Base-by-base conservation (phyloP, 2,329 filamentous ascomycete species). In the Botrytis pseudocinerea region DNA sequence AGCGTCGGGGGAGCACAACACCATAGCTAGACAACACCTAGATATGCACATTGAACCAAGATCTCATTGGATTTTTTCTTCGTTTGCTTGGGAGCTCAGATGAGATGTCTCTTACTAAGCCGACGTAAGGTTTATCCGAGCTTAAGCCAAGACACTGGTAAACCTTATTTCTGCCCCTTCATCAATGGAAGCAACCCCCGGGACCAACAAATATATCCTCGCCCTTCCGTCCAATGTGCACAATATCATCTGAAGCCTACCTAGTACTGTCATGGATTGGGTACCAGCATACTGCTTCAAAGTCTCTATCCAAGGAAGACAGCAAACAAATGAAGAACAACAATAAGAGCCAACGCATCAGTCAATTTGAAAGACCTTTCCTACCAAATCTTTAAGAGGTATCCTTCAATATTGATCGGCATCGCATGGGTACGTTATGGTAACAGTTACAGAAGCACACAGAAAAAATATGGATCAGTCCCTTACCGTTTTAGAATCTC, bases 381-480 rank as follows among this genome's bases (percentile, higher is more conserved):
- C 7, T 61, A 32, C 59, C 59, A 64, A 35, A 16, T 6, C 46
- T 51, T 8, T 10, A 8, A 10, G 48, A 18, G 63, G 12, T 38
- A n/a, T 38, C 63, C 51, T 28, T 28, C 63, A 68, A 12, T 40
- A 22, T 42, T 57, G 48, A 68, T 68, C 65, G 65, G 18, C 65
- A 14, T 42, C 18, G 18, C 48, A 32, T 69, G 65, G 32, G 48
- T 28, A 57, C 12, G 28, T 57, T 42, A 69, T 51, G 65, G 22
- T 42, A 57, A 57, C n/a, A 25, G 18, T 51, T 2, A 32, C 42
- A 57, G n/a, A 69, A n/a, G 65, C 4, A 25, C 14, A 68, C 51
- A 25, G 51, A 28, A 51, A 20, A 28, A 42, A 28, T 64, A 64
- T 68, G 64, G 64, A 68, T 42, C 64, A 3, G n/a, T 54, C 25